A percentile compares a stretch with the other conserved stretches of the same genome.
phyloP scores from a whole-genome alignment of 176 grass and related monocot genomes.

The Carex cristatella region DNA sequence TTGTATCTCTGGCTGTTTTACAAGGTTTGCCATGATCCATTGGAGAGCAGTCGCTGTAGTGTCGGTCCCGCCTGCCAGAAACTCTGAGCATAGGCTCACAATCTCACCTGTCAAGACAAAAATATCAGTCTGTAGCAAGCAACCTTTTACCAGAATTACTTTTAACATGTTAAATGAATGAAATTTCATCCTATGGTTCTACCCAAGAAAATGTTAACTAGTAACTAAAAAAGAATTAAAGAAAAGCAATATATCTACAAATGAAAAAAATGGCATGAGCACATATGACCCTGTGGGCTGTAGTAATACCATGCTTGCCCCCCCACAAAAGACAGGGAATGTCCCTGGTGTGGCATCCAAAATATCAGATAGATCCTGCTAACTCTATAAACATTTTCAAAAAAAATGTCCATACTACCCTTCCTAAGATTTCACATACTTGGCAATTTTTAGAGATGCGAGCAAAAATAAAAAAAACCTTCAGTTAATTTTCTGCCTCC shows the following conservation, averaged over 20 bases:
- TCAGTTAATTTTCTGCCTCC: slow-evolving; percentile 26
- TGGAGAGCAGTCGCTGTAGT: slow-evolving; percentile 25
- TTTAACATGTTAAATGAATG: background rate
- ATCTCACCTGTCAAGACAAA: slow-evolving; percentile 5
- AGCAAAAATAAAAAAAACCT: background rate
- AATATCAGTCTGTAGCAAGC: background rate
- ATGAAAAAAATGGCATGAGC: background rate
- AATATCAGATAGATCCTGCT: background rate
- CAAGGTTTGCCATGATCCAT: slow-evolving; percentile 43
- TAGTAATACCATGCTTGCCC: background rate
- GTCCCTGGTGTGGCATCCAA: background rate
- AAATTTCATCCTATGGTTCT: background rate
- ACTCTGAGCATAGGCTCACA: slow-evolving; percentile 23
- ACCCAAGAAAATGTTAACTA: background rate
- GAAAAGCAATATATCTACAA: background rate
- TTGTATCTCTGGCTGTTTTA: slow-evolving; percentile 24
- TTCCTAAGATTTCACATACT: background rate
- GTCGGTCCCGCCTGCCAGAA: slow-evolving; percentile 22
- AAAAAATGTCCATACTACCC: background rate
- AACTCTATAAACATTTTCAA: background rate
- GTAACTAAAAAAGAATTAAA: too few species aligned
- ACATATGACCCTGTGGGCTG: background rate
- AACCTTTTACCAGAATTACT: background rate
- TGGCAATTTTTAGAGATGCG: background rate
- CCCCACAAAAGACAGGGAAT: background rate